Evolutionary conservation across 176 grass and related monocot species (phyloP).

Genomic region (Musa beccarii): DNA sequence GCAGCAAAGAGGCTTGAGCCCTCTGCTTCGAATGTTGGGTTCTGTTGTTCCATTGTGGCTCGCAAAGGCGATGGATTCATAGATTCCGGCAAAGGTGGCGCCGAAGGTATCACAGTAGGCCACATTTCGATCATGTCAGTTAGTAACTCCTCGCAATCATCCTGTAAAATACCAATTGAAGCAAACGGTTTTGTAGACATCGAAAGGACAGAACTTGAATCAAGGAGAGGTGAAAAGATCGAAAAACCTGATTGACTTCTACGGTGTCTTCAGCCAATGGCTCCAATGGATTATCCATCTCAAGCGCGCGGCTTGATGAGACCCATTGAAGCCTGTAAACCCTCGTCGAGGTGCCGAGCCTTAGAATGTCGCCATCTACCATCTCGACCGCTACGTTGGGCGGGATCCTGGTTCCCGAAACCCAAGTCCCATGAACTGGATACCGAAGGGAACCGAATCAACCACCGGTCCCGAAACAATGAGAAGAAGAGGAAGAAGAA

Average conservation of each 20-base stretch:
- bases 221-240: background rate
- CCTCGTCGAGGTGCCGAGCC: slow-evolving; percentile 59
- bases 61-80: slow-evolving; percentile 10
- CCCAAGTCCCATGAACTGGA: slow-evolving; percentile 86
- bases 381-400: slow-evolving; percentile 55
- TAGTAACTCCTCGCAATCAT: background rate
- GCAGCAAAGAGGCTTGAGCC: background rate
- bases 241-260: slow-evolving; percentile 45
- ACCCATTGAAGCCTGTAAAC: slow-evolving; percentile 78
- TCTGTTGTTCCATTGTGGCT: slow-evolving; percentile 26
- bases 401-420: slow-evolving; percentile 64
- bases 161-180: background rate
- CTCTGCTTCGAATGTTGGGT: background rate
- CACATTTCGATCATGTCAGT: slow-evolving; percentile 19
- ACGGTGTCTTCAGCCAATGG: slow-evolving; percentile 70
- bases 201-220: too few relatives aligned
- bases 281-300: slow-evolving; percentile 57
- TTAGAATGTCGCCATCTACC: slow-evolving; percentile 44
- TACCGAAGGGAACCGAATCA: background rate
- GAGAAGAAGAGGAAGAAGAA: background rate
- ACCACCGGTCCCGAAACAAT: background rate
- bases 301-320: slow-evolving; percentile 43
- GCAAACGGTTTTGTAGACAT: background rate
- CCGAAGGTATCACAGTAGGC: slow-evolving; percentile 32
- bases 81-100: slow-evolving; percentile 38